A percentile compares a stretch with the other conserved stretches of the same genome.
Conservation (phyloP, 305 asterid genomes). For the Solanum hybrid region DNA sequence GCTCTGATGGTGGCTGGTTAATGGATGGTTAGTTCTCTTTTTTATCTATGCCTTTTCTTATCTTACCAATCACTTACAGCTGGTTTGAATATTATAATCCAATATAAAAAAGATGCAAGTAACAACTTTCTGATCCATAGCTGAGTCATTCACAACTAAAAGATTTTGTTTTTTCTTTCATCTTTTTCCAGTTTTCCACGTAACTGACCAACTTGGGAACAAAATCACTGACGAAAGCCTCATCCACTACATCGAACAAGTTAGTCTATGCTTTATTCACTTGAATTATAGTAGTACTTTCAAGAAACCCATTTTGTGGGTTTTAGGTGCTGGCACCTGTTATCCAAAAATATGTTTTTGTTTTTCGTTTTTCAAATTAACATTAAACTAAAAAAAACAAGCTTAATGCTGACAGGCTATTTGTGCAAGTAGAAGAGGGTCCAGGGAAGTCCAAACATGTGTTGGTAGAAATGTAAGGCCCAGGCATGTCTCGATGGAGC, state of each 20-base stretch:
- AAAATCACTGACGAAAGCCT: slow-evolving; percentile 60
- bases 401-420: slow-evolving; percentile 36
- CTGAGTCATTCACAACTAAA: slow-evolving; percentile 19
- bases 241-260: slow-evolving; percentile 56
- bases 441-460: slow-evolving; percentile 17
- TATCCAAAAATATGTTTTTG: background rate
- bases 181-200: slow-evolving; percentile 68
- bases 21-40: slow-evolving; percentile 69
- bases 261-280: slow-evolving; percentile 1
- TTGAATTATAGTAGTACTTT: background rate
- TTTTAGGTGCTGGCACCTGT: background rate
- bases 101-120: background rate
- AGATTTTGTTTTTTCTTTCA: slow-evolving; percentile 9
- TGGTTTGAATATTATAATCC: background rate
- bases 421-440: slow-evolving; percentile 37
- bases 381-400: background rate
- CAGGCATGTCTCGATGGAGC: slow-evolving; percentile 27
- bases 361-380: background rate
- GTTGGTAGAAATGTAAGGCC: slow-evolving; percentile 19
- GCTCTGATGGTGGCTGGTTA: slow-evolving; percentile 94
- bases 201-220: slow-evolving; percentile 66
- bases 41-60: background rate
- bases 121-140: slow-evolving; percentile 5
- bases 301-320: background rate
- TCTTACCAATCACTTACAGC: background rate